Base-by-base conservation (phyloP, 768 basidiomycete species). In the Russula abietina region DNA sequence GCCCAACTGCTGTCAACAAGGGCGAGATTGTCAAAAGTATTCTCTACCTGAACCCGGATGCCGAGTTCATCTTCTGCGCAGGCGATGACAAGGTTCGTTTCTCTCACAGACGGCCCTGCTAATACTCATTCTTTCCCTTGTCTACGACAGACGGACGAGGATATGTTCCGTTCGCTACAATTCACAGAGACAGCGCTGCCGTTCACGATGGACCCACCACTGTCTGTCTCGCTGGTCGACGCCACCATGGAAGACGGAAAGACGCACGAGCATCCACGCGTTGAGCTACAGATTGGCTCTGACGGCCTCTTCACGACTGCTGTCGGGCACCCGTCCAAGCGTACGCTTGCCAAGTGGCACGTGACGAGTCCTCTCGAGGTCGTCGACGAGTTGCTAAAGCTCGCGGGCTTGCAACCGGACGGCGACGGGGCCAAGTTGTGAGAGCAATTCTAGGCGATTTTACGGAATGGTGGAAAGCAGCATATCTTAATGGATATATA, bases 1-100 rank as follows among this genome's bases (percentile, higher is more conserved):
- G 96, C 64, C 96, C 94, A 4, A 81, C 95, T 36, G 93, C 94
- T 1, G 86, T 98, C 63, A 98, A 97, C 83, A 98, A 99, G 84
- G 96, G 96, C 57, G 96, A 98, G 78, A 98, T 98, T 70, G 95
- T 98, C 71, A 95, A 95, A 79, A 81, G 93, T 51, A 86, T 98
- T 62, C 72, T 97, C 60, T 98, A 95, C 80, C 78, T 87, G 74
- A 88, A 98, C 79, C 91, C 95, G 2, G 93, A 96, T 62, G 87
- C 92, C 50, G 92, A 97, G 72, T 94, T 98, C 71, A 81, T 98
- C 73, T 96, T 98, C 78, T 99, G 96, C 72, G 96, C 95, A 1
- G 96, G 96, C 50, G 96, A 99, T 70, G 96, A 99, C 78, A 99
- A 98, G 84, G 90, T 89, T 61, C 46, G 54, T 52, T 28, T 53